Evolutionary conservation across 2,329 filamentous ascomycete species (phyloP).

Genomic region (Neonectria faginata): DNA sequence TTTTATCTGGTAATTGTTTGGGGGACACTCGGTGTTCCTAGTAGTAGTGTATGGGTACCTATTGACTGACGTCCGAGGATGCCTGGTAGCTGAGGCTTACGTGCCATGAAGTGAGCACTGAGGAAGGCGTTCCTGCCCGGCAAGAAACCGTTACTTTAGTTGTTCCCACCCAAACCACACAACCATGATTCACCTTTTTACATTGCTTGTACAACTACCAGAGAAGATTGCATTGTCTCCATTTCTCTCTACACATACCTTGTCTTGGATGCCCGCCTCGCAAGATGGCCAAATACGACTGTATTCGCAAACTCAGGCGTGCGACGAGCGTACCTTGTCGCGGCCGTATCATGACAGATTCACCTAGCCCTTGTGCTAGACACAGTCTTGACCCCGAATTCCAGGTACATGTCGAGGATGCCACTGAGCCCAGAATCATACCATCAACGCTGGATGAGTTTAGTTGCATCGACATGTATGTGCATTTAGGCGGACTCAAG

Average conservation of each 20-base stretch:
- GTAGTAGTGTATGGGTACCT: no score
- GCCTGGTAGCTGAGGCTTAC: neutral
- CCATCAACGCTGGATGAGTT: conserved; percentile 32
- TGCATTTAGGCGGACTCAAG: neutral
- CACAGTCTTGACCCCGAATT: conserved; percentile 5
- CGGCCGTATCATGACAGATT: neutral
- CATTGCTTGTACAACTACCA: neutral
- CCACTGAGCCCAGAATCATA: neutral
- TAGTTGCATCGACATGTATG: conserved; percentile 34
- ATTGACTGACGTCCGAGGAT: neutral
- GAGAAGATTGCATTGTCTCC: neutral
- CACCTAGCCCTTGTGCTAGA: neutral
- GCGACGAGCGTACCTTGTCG: conserved; percentile 18
- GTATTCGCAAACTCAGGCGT: neutral
- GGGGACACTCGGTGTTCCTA: neutral
- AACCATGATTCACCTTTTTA: neutral
- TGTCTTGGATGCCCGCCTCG: neutral
- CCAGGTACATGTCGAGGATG: neutral
- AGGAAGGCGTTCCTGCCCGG: neutral
- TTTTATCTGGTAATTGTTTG: neutral
- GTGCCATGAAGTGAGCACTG: neutral
- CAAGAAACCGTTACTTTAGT: no score
- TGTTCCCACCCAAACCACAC: neutral
- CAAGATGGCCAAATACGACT: neutral
- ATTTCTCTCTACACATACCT: neutral